Evolutionary conservation across 2,329 filamentous ascomycete species (phyloP).

Genomic region (Didymella exigua): DNA sequence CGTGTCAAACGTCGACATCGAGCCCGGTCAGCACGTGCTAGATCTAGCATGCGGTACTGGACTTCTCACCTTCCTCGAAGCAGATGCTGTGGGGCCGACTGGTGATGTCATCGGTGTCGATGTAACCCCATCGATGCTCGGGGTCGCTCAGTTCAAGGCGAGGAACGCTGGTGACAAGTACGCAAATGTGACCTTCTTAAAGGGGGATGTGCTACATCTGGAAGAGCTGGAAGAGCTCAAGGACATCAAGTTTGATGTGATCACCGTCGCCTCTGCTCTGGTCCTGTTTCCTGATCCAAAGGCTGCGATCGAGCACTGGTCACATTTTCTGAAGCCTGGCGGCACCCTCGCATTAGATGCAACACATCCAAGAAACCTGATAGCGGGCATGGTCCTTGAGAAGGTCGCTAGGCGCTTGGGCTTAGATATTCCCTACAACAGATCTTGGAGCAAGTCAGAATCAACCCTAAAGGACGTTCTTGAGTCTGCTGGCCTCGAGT

Average conservation of each 20-base stretch:
- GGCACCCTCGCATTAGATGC: conserved; percentile 49
- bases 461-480: conserved; percentile 40
- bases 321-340: conserved; percentile 48
- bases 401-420: conserved; percentile 42
- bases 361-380: conserved; percentile 47
- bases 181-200: conserved; percentile 42
- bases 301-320: conserved; percentile 47
- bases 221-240: conserved; percentile 32
- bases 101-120: conserved; percentile 52
- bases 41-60: conserved; percentile 56
- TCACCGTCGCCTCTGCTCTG: conserved; percentile 50
- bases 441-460: conserved; percentile 44
- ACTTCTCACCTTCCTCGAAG: conserved; percentile 49
- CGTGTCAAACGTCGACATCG: conserved; percentile 37
- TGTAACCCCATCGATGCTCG: conserved; percentile 50
- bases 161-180: conserved; percentile 32
- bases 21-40: conserved; percentile 50
- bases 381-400: conserved; percentile 48
- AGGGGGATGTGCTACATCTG: conserved; percentile 48
- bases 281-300: conserved; percentile 50
- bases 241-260: conserved; percentile 40
- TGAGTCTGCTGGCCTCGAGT: conserved; percentile 45
- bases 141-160: conserved; percentile 42
- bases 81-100: conserved; percentile 45
- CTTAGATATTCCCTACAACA: conserved; percentile 45